Conservation (phyloP, 23 red algal genomes). For the Gracilaria caudata region DNA sequence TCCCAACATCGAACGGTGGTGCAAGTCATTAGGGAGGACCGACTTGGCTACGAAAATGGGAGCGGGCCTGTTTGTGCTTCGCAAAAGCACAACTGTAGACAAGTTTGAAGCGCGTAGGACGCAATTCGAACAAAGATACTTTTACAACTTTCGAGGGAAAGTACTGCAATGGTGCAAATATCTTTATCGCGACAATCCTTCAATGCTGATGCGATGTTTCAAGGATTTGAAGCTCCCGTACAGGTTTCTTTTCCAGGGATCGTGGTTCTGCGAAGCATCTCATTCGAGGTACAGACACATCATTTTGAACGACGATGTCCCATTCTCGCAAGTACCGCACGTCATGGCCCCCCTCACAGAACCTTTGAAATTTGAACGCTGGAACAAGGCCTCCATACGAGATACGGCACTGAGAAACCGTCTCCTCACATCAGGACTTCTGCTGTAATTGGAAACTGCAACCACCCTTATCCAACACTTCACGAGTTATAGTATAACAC, state of each 20-base stretch:
- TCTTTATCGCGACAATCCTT: neutral
- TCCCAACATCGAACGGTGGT: neutral
- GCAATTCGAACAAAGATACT: conserved; percentile 4
- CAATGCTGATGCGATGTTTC: neutral
- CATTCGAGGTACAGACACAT: neutral
- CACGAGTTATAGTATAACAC: neutral
- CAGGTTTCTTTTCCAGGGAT: conserved; percentile 8
- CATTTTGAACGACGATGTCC: neutral
- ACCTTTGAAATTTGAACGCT: neutral
- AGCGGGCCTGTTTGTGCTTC: neutral
- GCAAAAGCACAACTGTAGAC: neutral
- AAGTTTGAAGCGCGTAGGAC: neutral
- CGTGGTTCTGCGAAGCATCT: neutral
- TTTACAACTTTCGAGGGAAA: neutral
- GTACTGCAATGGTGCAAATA: conserved; percentile 17
- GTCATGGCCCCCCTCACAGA: neutral
- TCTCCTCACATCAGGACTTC: neutral
- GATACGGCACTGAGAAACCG: neutral
- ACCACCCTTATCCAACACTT: neutral
- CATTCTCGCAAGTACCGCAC: neutral
- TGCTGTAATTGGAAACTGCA: neutral
- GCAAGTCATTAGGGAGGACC: neutral
- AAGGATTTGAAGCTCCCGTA: neutral
- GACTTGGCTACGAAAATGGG: neutral
- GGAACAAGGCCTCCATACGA: neutral